Conservation (phyloP, 768 basidiomycete genomes). For the Agaricus subrufescens region DNA sequence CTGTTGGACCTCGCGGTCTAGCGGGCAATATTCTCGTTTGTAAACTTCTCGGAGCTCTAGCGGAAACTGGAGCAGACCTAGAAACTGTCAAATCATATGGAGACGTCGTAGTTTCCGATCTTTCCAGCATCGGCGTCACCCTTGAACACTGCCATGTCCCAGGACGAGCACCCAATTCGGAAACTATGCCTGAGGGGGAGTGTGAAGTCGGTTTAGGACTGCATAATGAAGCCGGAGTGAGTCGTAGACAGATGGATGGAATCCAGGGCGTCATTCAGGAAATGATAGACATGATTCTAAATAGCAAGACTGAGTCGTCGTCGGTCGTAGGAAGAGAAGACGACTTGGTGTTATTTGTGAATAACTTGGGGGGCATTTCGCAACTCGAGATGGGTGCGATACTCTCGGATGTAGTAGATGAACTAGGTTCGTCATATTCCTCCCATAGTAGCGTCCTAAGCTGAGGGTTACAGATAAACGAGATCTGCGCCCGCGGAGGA, state of each 20-base stretch:
- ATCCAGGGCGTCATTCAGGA: slow-evolving; percentile 21
- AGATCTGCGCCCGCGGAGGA: slow-evolving; percentile 31
- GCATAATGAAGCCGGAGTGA: slow-evolving; percentile 49
- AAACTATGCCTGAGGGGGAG: slow-evolving; percentile 19
- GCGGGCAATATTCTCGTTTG: slow-evolving; percentile 47
- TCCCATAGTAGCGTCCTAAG: background rate
- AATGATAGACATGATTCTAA: slow-evolving; percentile 40
- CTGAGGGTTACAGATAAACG: slow-evolving; percentile 17
- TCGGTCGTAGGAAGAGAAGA: slow-evolving; percentile 25
- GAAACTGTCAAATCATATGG: slow-evolving; percentile 28
- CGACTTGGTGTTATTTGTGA: slow-evolving; percentile 43
- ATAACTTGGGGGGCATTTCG: slow-evolving; percentile 51
- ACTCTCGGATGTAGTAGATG: slow-evolving; percentile 34
- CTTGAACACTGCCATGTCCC: slow-evolving; percentile 58
- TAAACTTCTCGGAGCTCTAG: slow-evolving; percentile 50
- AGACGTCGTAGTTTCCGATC: slow-evolving; percentile 25
- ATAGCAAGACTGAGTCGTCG: slow-evolving; percentile 5
- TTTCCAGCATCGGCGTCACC: slow-evolving; percentile 34
- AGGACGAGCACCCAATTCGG: slow-evolving; percentile 26
- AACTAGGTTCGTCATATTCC: slow-evolving; percentile 35
- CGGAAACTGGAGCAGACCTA: slow-evolving; percentile 34
- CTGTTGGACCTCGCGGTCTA: slow-evolving; percentile 47
- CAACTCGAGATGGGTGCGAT: slow-evolving; percentile 50
- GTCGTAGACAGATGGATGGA: slow-evolving; percentile 32
- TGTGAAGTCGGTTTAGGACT: slow-evolving; percentile 51